A percentile compares a stretch with the other conserved stretches of the same genome.
phyloP scores from a whole-genome alignment of 768 basidiomycete species.

The Boletales sp. region DNA sequence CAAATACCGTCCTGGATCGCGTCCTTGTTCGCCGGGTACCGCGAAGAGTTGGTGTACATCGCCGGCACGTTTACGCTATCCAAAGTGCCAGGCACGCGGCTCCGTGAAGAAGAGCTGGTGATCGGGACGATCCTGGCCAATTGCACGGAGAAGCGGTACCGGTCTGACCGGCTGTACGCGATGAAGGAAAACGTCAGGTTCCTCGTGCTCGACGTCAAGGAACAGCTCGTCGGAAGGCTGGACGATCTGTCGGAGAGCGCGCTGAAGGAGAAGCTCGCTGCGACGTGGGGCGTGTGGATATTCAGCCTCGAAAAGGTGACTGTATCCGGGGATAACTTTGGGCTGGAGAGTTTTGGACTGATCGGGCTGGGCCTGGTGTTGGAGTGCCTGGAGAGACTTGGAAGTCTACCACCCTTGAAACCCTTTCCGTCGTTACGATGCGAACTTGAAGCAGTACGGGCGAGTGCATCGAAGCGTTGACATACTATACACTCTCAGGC shows the following conservation, averaged over 20 bases:
- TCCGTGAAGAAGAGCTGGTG: conserved; percentile 73
- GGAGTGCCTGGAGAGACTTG: conserved; percentile 50
- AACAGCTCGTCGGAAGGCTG: conserved; percentile 30
- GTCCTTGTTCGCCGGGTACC: conserved; percentile 37
- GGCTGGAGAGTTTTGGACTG: conserved; percentile 64
- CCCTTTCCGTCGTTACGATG: too few relatives aligned
- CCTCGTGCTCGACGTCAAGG: conserved; percentile 50
- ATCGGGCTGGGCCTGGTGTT: conserved; percentile 58
- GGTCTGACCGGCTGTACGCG: conserved; percentile 54
- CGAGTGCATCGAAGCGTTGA: too few relatives aligned
- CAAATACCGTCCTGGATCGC: conserved; percentile 11
- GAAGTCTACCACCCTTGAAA: conserved; percentile 22
- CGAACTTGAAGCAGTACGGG: too few relatives aligned
- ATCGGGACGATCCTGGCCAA: conserved; percentile 71
- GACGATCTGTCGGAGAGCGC: conserved; percentile 23
- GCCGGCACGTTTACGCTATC: conserved; percentile 65
- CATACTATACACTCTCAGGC: too few relatives aligned
- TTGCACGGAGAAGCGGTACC: conserved; percentile 58
- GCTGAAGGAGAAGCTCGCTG: conserved; percentile 40
- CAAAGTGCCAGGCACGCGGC: conserved; percentile 46
- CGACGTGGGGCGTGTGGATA: conserved; percentile 67
- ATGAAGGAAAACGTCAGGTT: conserved; percentile 57
- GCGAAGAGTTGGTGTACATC: conserved; percentile 67
- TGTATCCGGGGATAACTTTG: conserved; percentile 36
- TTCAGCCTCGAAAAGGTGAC: conserved; percentile 41